Evolutionary conservation across 2,329 filamentous ascomycete species (phyloP), one percentile per base, ranked within the genome.

Genomic region (Periglandula ipomoeae): DNA sequence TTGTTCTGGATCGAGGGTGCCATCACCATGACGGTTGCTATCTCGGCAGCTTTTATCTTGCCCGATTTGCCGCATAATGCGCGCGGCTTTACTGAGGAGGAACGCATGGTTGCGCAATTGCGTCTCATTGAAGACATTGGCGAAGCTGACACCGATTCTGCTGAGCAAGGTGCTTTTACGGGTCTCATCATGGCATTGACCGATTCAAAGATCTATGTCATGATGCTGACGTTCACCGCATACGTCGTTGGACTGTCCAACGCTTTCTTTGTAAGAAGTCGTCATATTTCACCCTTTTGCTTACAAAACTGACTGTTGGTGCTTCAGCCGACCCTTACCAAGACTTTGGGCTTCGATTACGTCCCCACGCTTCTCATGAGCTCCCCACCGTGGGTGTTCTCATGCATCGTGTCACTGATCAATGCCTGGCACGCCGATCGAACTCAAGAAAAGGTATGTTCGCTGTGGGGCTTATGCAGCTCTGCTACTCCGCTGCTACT

Each of bases 161-260:
- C 66, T 1, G 69, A 71, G n/a, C 69, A 78, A 55, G 71, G 72
- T 3, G 58, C 68, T 2, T 74, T 78, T 52, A 70, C 71, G 8
- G 80, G 80, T 9, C 61, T 81, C 26, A 66, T 74, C 46, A 77
- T 83, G 72, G 76, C 78, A 0, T 58, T 81, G 44, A 79, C 76
- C 61, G 81, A 84, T 52, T 15, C 65, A 53, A 83, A 82, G 67
- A 78, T 82, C 52, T 84, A 81, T 57, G 57, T 83, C 51, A 76
- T 83, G 75, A 81, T 81, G 72, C 48, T 82, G 6, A 78, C 77
- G 1, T 76, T 82, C 50, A 78, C 76, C 3, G 75, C 78, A 3
- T 82, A 82, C 52, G 77, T 82, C 7, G 70, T 81, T 5, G 78
- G 79, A 3, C 61, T 71, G 35, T 75, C 76, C 61, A 79, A 79